Conservation (phyloP, 192 early-diverging fungal species). For the Umbelopsis ramanniana region DNA sequence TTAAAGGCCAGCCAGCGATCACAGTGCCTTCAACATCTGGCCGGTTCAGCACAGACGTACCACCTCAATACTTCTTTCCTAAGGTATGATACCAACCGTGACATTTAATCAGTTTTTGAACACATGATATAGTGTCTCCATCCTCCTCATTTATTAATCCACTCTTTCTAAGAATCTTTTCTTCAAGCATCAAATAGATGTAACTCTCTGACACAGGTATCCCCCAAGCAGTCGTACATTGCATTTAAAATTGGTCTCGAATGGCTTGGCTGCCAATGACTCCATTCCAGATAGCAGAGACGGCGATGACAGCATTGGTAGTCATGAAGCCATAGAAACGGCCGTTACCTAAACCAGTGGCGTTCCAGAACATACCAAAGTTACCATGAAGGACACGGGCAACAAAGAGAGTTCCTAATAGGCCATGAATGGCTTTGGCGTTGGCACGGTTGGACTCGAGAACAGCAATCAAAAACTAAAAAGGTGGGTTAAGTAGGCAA, state of each 20-base stretch:
- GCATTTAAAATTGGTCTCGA: background rate
- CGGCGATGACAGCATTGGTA: background rate
- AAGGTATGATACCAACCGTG: too few relatives aligned
- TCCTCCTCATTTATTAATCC: too few relatives aligned
- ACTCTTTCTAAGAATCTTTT: background rate
- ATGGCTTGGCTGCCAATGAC: background rate
- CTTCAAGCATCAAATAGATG: too few relatives aligned
- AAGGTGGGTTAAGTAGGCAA: background rate
- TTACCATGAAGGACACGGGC: background rate
- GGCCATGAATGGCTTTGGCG: background rate
- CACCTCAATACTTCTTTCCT: too few relatives aligned
- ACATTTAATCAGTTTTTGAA: too few relatives aligned
- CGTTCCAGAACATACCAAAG: constrained; percentile 20
- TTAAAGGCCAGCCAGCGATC: too few relatives aligned
- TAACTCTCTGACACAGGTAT: background rate
- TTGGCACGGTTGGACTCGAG: constrained; percentile 11
- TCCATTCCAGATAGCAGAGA: background rate
- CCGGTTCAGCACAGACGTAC: too few relatives aligned
- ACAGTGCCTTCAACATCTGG: too few relatives aligned
- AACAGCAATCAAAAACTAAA: constrained; percentile 6
- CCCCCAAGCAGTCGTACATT: background rate
- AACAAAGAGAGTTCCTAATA: background rate
- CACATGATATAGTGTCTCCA: too few relatives aligned
- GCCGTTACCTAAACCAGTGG: background rate
- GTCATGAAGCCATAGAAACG: background rate